Base-by-base conservation (phyloP, 1,139 yeast species). In the Blastobotrys elegans region DNA sequence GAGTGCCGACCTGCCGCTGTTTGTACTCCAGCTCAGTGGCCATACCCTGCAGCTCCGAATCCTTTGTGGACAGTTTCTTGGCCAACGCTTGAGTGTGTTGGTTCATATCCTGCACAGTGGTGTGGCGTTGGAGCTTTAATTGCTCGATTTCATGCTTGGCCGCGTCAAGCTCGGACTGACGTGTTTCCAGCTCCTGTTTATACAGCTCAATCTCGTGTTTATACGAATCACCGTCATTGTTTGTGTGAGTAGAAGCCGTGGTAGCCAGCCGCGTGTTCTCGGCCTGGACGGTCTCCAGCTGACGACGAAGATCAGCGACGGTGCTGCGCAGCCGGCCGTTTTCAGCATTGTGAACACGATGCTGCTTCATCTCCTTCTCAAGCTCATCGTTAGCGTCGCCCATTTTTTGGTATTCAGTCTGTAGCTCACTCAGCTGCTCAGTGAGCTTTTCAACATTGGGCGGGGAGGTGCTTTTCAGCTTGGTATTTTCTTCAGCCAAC, bases 401-500 rank as follows among this genome's bases (percentile, higher is more conserved):
- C 36, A 22, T 13, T 24, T 13, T n/a, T 14, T 17, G 35, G 11
- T 22, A 11, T 21, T 24, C 31, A 18, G 21, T 38, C 20, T 24
- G 4, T 14, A 18, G 13, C 6, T 37, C 31, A n/a, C n/a, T n/a
- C n/a, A n/a, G n/a, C n/a, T n/a, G n/a, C 31, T 37, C 20, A 5
- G 17, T 22, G n/a, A 21, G 11, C n/a, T 24, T 37, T 2, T 37
- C 42, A 14, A 30, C 14, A 10, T 33, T 40, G 11, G 6, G 4
- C n/a, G 14, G n/a, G 10, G 20, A 7, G 29, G 4, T n/a, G 22
- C n/a, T 24, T 24, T 32, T 22, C 13, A 46, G 38, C 20, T 40
- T 46, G 4, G 50, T 51, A 30, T 48, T 36, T 14, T 44, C 42
- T 24, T 47, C 54, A 46, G 53, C 49, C 14, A 49, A 46, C 35